These are phyloP conservation scores for Endotrypanum monterogeii DNA, from an alignment of 208 protist species.

Conservation along the genomic window DNA sequence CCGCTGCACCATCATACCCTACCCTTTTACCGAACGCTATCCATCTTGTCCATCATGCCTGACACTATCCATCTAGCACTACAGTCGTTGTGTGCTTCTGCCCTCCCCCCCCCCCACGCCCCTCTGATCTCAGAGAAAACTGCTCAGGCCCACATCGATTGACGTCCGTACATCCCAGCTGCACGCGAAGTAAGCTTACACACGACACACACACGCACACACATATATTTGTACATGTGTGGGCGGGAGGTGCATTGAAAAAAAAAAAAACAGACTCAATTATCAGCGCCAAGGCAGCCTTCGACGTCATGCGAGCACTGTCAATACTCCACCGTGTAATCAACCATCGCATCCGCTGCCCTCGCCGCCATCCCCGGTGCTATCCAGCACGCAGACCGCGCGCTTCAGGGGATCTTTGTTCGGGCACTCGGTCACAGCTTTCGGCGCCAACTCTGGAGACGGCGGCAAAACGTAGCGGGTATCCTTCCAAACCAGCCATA, in stretches of 20 bases:
- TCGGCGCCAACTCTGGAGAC: neutral
- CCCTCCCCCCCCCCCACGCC: neutral
- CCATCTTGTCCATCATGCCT: neutral
- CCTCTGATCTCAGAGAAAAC: neutral
- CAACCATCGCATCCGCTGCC: conserved; percentile 21
- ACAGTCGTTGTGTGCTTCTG: neutral
- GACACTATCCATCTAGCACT: neutral
- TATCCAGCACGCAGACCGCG: conserved; percentile 22
- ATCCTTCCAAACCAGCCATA: conserved; percentile 84
- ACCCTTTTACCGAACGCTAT: neutral
- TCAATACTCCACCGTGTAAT: too few species aligned
- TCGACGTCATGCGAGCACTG: too few species aligned
- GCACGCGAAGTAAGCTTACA: neutral
- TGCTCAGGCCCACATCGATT: neutral
- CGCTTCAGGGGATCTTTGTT: conserved; percentile 18
- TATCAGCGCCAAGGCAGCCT: too few species aligned
- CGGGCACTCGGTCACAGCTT: neutral
- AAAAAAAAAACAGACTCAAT: neutral
- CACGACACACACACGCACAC: neutral
- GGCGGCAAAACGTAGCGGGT: conserved; percentile 34
- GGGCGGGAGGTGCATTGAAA: neutral
- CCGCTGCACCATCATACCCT: neutral
- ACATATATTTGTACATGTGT: neutral
- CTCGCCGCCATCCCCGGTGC: conserved; percentile 16
- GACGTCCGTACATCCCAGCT: neutral